Conservation (phyloP, 768 basidiomycete genomes). For the Lactarius sanguifluus region DNA sequence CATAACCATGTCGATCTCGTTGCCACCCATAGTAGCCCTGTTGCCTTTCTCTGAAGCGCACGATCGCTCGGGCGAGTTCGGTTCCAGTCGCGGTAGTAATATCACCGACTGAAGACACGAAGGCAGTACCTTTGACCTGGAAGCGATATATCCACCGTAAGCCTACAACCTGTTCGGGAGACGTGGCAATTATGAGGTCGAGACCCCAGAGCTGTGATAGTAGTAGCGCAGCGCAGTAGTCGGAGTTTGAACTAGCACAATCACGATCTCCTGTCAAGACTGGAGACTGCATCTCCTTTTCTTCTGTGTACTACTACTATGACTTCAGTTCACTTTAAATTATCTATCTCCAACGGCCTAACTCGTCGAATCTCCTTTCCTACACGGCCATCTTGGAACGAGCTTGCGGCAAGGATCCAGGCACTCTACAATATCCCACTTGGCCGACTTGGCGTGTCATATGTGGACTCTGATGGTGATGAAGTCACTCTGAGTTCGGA, state of each 20-base stretch:
- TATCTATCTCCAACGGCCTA: constrained; percentile 48
- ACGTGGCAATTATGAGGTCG: no score
- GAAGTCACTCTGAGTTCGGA: constrained; percentile 75
- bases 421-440: constrained; percentile 55
- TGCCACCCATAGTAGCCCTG: no score
- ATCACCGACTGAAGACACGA: no score
- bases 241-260: constrained; percentile 27
- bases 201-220: no score
- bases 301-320: constrained; percentile 37
- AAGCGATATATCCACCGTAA: no score
- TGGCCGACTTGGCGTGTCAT: constrained; percentile 64
- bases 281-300: constrained; percentile 5
- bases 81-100: no score
- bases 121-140: no score
- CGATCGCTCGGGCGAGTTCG: no score
- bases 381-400: constrained; percentile 52
- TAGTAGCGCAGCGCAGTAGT: constrained; percentile 14
- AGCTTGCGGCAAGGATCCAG: constrained; percentile 57
- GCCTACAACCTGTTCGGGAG: no score
- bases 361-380: constrained; percentile 62
- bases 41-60: no score
- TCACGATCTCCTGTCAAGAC: background rate
- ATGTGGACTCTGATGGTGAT: constrained; percentile 71
- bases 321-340: constrained; percentile 61
- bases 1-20: no score